Evolutionary conservation across 2,329 filamentous ascomycete genomes (phyloP), one percentile per base, ranked within the genome.

Genomic region (Neopestalotiopsis sp.): DNA sequence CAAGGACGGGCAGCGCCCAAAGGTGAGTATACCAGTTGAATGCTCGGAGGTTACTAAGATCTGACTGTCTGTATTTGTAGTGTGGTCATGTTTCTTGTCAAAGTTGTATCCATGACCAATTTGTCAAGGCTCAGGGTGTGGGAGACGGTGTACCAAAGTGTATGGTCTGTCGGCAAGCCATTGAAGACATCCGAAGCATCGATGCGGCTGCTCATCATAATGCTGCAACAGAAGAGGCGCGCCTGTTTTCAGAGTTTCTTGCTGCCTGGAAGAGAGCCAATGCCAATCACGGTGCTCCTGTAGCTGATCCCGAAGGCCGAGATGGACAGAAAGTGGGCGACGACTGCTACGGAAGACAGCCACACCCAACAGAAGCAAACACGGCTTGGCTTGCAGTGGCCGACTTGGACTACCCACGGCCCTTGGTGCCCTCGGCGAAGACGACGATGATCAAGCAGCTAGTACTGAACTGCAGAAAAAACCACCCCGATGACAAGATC

Each of bases 401-500:
- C 32, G 68, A 69, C 7, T 28, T 56, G 0, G 5, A 38, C 0
- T 61, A 69, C 5, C 65, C 68, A 5, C 2, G 28, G 4, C 59
- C 65, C 0, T 10, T 67, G 38, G 6, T 17, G 3, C 65, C 61
- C 3, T 67, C 61, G 17, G 53, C 65, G 7, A 70, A 68, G 20
- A 66, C 38, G 1, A 66, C 17, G 0, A 20, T n/a, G 5, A 53
- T 66, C 3, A 62, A 57, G 20, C 10, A 66, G 2, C 42, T 28
- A 0, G 20, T 62, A 0, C 10, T 65, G 7, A 20, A 61, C 3
- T 65, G 61, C 57, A 53, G 17, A 12, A 13, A 2, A 2, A 28
- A 67, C 0, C 61, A 59, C 10, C 67, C 65, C 1, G 65, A 69
- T 4, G 68, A 70, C 66, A 70, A 70, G 61, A 67, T 70, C 14